Conservation (phyloP, 2,329 filamentous ascomycete species). For the Stemphylium beticola region DNA sequence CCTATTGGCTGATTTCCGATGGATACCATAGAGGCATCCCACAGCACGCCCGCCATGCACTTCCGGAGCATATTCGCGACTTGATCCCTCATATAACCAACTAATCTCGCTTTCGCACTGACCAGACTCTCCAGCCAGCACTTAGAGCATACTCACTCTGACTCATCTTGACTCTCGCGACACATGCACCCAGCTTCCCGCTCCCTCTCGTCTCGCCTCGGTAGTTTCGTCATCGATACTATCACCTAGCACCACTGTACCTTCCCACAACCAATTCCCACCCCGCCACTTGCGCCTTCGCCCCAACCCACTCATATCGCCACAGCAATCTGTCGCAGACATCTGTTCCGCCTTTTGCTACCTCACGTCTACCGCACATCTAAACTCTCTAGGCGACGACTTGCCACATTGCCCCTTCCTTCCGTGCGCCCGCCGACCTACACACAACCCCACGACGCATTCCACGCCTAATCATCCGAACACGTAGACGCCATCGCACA, state of each 20-base stretch:
- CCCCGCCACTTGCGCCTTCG: constrained; percentile 15
- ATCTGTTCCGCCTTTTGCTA: background rate
- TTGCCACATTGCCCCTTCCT: constrained; percentile 21
- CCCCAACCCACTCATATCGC: background rate
- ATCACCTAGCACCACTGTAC: constrained; percentile 17
- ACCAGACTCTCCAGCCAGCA: constrained; percentile 15
- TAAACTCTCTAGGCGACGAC: constrained; percentile 3
- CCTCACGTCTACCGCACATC: background rate
- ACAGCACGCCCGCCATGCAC: constrained; percentile 23
- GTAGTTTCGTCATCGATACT: constrained; percentile 42
- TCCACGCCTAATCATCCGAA: background rate
- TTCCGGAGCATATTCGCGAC: constrained; percentile 14
- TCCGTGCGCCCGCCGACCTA: constrained; percentile 1
- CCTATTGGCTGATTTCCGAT: constrained; percentile 35
- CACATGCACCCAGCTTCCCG: constrained; percentile 13
- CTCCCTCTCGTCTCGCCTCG: constrained; percentile 27
- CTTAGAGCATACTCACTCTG: constrained; percentile 17
- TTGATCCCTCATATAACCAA: constrained; percentile 14
- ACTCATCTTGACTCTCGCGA: constrained; percentile 25
- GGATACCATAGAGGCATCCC: constrained; percentile 27
- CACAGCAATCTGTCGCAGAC: constrained; percentile 3
- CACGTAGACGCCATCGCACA: constrained; percentile 19
- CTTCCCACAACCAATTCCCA: constrained; percentile 21
- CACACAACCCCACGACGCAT: background rate
- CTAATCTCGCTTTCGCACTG: constrained; percentile 3